phyloP scores from a whole-genome alignment of 371 early-diverging fungal species.

The Mortierella sp. region DNA sequence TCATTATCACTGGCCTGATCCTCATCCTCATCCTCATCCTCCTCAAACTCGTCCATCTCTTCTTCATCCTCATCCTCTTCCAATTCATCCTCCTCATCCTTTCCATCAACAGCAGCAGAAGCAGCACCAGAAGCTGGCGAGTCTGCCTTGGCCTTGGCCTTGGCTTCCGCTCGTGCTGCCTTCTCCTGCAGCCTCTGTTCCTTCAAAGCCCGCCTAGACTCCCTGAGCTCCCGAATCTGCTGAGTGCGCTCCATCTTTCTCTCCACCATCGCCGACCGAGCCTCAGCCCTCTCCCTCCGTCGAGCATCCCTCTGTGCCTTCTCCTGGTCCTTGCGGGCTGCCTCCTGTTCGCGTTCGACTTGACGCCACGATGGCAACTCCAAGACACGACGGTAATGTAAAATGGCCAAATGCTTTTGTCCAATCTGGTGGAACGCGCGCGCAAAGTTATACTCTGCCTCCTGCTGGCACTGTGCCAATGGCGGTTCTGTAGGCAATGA shows the following conservation, averaged over 20 bases:
- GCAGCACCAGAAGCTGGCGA: not conserved
- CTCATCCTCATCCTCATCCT: constrained; percentile 35
- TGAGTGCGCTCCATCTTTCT: constrained; percentile 36
- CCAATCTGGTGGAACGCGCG: constrained; percentile 91
- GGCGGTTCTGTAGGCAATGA: not conserved
- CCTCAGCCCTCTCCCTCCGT: constrained; percentile 31
- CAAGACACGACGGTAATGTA: constrained; percentile 85
- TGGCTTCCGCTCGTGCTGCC: not conserved
- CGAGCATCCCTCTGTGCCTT: not conserved
- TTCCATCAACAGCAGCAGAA: not conserved
- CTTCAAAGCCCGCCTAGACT: constrained; percentile 23
- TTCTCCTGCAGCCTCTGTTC: constrained; percentile 7
- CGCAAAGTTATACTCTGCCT: constrained; percentile 89
- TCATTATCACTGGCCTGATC: constrained; percentile 18
- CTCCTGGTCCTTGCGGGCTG: not conserved
- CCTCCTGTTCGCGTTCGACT: constrained; percentile 28
- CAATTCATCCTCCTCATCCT: not conserved
- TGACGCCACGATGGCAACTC: constrained; percentile 61
- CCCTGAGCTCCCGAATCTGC: constrained; percentile 37
- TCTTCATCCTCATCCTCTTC: constrained; percentile 18
- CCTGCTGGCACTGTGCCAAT: constrained; percentile 62
- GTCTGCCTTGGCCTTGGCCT: not conserved
- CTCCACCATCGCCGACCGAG: constrained; percentile 24
- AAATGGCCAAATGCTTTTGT: constrained; percentile 81
- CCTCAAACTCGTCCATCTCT: constrained; percentile 41